Conservation (phyloP, 2,329 filamentous ascomycete genomes). For the Aspergillus versicolor region DNA sequence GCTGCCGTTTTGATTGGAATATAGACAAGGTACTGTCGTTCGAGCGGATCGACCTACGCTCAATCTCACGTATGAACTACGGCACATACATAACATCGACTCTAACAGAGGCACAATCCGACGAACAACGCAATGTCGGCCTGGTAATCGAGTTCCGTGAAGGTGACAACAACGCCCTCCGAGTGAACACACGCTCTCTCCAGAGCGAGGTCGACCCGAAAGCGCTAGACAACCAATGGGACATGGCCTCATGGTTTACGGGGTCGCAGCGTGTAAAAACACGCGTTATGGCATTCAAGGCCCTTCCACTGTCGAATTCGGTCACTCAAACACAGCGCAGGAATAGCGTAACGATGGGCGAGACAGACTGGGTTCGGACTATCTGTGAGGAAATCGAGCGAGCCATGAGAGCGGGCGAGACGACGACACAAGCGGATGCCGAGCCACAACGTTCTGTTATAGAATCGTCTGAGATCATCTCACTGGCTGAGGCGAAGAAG, state of each 20-base stretch:
- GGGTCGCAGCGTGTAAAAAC: slow-evolving; percentile 29
- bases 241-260: slow-evolving; percentile 43
- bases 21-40: slow-evolving; percentile 93
- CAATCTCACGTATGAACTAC: slow-evolving; percentile 69
- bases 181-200: slow-evolving; percentile 83
- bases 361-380: slow-evolving; percentile 56
- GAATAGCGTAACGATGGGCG: slow-evolving; percentile 35
- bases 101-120: slow-evolving; percentile 71
- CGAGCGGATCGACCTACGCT: slow-evolving; percentile 76
- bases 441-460: slow-evolving; percentile 35
- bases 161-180: slow-evolving; percentile 67
- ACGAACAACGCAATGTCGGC: slow-evolving; percentile 79
- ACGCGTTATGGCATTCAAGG: slow-evolving; percentile 45
- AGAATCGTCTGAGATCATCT: slow-evolving; percentile 72
- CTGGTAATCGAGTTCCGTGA: slow-evolving; percentile 76
- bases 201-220: slow-evolving; percentile 54
- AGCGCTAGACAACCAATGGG: slow-evolving; percentile 38
- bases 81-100: slow-evolving; percentile 92
- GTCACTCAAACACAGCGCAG: slow-evolving; percentile 20
- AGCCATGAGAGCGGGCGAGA: slow-evolving; percentile 55
- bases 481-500: slow-evolving; percentile 77
- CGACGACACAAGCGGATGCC: slow-evolving; percentile 33
- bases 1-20: slow-evolving; percentile 91
- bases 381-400: slow-evolving; percentile 78
- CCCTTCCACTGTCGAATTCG: slow-evolving; percentile 38